phyloP scores from a whole-genome alignment of 2,329 filamentous ascomycete species.

The Fusarium nelsonii region DNA sequence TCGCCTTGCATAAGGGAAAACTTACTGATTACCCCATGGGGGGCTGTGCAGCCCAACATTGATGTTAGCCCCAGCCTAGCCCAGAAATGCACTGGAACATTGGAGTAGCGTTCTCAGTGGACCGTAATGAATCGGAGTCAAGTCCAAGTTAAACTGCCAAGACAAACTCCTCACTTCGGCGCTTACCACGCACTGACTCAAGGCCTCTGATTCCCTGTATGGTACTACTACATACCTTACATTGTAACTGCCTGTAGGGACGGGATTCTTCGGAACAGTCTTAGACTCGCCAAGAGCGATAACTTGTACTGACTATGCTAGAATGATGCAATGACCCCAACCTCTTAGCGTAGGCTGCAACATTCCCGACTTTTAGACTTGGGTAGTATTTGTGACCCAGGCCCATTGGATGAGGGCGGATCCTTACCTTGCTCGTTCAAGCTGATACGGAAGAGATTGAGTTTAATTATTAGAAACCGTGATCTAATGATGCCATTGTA shows the following conservation, averaged over 20 bases:
- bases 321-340: slow-evolving; percentile 18
- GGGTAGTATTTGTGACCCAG: slow-evolving; percentile 18
- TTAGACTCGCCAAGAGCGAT: slow-evolving; percentile 6
- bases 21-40: not conserved
- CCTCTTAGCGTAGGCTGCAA: not conserved
- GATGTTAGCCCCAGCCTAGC: not conserved
- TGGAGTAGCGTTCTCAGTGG: not conserved
- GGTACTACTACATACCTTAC: not conserved
- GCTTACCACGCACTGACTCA: not conserved
- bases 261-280: slow-evolving; percentile 24
- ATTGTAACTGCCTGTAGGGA: not conserved
- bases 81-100: not conserved
- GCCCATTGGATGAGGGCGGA: not conserved
- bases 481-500: not conserved
- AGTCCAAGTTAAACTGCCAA: not conserved
- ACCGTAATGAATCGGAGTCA: not conserved
- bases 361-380: not conserved
- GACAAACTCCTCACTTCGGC: not conserved
- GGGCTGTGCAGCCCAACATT: not conserved
- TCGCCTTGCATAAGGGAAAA: not conserved
- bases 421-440: not conserved
- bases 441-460: not conserved
- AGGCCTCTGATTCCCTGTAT: slow-evolving; percentile 6
- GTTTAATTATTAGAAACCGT: not conserved
- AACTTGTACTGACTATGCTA: not conserved